Base-by-base conservation (phyloP, 2,329 filamentous ascomycete genomes). In the Madurella mycetomatis region DNA sequence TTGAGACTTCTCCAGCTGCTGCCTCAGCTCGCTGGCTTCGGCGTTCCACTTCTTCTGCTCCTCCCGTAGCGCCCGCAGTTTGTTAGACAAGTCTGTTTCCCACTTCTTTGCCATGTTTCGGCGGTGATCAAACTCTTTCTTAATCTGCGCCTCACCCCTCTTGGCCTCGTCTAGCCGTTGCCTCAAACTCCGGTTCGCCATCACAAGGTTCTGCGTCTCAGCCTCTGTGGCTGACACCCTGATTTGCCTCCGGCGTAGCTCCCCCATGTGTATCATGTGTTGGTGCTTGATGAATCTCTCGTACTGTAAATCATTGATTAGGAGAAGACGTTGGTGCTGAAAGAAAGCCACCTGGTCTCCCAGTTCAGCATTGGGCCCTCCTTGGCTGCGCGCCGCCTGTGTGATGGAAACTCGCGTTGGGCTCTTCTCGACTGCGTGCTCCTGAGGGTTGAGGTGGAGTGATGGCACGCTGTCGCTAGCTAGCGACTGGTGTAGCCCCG, bases 241-340 rank as follows among this genome's bases (percentile, higher is more conserved):
- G 59, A 92, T 83, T 55, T 90, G 85, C 58, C 85, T 84, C 13
- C 87, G 79, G 61, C 88, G 85, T 41, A 94, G 72, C 64, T 90
- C 87, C 1, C 88, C 88, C 65, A 94, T 92, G 55, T 92, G 88
- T 1, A 85, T 82, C 60, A 92, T 82, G 67, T 92, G 89, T 64
- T 94, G 89, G 60, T 90, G 83, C 66, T 92, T 92, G 64, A 92
- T 79, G 69, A 90, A 92, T 25, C 87, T 80, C 68, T 94, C 90
- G 64, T 92, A 94, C 60, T 87, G 88, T 42, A 94, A 75, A 62
- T 94, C 88, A 58, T 92, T 94, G 43, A 86, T 84, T 11, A 94
- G 70, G 2, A 92, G 73, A 50, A 90, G 80, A n/a, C 90, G 81
- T 62, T 91, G 86, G 41, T 86, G 81, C 60, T 90, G 84, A 3